phyloP scores from a whole-genome alignment of 2,329 filamentous ascomycete genomes.

The Ambrosiella xylebori region DNA sequence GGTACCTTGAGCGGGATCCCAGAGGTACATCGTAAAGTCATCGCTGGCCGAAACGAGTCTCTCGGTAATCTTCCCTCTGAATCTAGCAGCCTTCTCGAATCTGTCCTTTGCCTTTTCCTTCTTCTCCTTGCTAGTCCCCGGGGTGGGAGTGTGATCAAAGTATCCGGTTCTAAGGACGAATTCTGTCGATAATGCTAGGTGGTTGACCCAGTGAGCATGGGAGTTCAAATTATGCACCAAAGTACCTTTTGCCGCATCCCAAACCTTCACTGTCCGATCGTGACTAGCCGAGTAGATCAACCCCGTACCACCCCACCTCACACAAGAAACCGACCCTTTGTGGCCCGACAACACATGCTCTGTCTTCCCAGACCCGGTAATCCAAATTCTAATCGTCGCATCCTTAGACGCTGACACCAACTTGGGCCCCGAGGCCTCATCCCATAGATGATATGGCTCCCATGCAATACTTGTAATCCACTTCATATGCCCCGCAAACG shows the following conservation, averaged over 20 bases:
- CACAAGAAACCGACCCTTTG: conserved; percentile 74
- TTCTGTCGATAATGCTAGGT: conserved; percentile 83
- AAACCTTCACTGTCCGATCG: conserved; percentile 84
- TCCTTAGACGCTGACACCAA: conserved; percentile 84
- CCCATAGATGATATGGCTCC: conserved; percentile 83
- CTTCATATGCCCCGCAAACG: conserved; percentile 70
- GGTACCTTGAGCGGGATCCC: conserved; percentile 61
- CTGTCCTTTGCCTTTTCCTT: conserved; percentile 58
- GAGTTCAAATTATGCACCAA: conserved; percentile 61
- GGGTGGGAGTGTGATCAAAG: conserved; percentile 58
- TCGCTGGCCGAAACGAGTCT: conserved; percentile 79
- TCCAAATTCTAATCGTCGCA: conserved; percentile 73
- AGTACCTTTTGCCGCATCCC: conserved; percentile 65
- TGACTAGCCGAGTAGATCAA: conserved; percentile 71
- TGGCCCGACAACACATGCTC: conserved; percentile 78
- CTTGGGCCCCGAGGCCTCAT: conserved; percentile 47
- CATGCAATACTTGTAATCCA: conserved; percentile 79
- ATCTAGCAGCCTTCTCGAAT: conserved; percentile 69
- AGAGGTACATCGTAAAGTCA: conserved; percentile 92
- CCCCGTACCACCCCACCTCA: conserved; percentile 86
- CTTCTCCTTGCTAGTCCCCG: conserved; percentile 35
- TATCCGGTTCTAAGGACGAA: conserved; percentile 74
- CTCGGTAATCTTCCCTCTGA: conserved; percentile 63
- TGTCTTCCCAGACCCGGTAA: conserved; percentile 57
- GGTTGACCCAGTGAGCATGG: conserved; percentile 92